Evolutionary conservation across 208 protist species (phyloP).

Genomic region (Leptomonas seymouri): DNA sequence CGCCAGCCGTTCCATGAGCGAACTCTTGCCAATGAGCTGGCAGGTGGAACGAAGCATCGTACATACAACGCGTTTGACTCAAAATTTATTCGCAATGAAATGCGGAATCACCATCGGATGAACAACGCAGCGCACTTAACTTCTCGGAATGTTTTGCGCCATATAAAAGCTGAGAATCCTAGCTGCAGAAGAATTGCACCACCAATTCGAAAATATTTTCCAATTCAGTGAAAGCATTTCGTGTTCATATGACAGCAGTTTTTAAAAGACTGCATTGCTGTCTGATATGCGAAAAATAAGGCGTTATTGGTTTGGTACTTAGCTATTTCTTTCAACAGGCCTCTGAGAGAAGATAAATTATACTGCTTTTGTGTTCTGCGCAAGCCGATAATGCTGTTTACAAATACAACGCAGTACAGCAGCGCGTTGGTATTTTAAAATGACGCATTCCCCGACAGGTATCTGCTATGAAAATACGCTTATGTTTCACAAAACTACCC

Average conservation of each 20-base stretch:
- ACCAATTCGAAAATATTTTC: conserved; percentile 15
- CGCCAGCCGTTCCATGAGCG: conserved; percentile 45
- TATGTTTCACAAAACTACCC: too few species aligned
- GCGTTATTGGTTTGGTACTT: too few species aligned
- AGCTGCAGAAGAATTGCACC: background rate
- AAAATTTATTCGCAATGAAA: conserved; percentile 17
- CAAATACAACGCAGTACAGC: too few species aligned
- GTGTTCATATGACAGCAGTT: background rate
- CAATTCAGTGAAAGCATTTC: conserved; percentile 5
- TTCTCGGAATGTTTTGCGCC: conserved; percentile 25
- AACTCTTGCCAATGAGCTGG: conserved; percentile 21
- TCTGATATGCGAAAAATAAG: too few species aligned
- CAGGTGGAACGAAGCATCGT: background rate
- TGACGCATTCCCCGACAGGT: too few species aligned
- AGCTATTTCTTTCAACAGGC: too few species aligned
- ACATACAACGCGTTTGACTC: conserved; percentile 40
- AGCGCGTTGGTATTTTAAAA: too few species aligned
- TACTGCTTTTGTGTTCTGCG: too few species aligned
- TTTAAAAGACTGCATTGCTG: too few species aligned
- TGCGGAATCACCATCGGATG: background rate
- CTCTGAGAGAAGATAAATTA: too few species aligned
- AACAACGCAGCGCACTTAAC: conserved; percentile 32
- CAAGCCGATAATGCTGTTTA: too few species aligned
- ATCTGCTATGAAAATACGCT: too few species aligned
- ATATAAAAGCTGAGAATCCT: conserved; percentile 35